Percentiles rank a stretch among this genome's conserved stretches.
Conservation (phyloP, 192 early-diverging fungal species). For the Coemansia sp. region DNA sequence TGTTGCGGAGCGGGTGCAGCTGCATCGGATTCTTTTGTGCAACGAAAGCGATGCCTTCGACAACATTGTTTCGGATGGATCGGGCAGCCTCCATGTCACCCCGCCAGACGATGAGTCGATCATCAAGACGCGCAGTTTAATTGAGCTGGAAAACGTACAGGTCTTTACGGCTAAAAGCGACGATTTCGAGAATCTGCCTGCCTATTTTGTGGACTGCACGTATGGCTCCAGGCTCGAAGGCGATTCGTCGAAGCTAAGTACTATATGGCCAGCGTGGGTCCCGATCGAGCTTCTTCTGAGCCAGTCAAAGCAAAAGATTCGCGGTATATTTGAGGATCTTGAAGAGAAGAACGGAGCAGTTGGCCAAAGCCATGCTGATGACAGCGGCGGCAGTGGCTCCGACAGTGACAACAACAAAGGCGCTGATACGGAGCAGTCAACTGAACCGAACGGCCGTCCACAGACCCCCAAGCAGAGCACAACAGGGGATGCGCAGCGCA, state of each 20-base stretch:
- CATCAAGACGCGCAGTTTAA: constrained; percentile 56
- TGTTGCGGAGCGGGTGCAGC: constrained; percentile 47
- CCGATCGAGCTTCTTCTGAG: constrained; percentile 59
- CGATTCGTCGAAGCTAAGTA: constrained; percentile 26
- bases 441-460: neutral
- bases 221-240: constrained; percentile 41
- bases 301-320: constrained; percentile 30
- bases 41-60: constrained; percentile 24
- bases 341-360: constrained; percentile 1
- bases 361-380: neutral
- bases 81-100: neutral
- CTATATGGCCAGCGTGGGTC: constrained; percentile 59
- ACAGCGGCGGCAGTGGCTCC: neutral
- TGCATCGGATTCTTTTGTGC: constrained; percentile 48
- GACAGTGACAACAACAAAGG: neutral
- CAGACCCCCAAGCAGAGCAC: neutral
- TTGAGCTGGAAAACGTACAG: constrained; percentile 57
- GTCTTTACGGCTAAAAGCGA: constrained; percentile 51
- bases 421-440: neutral
- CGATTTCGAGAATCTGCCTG: constrained; percentile 48
- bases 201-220: constrained; percentile 55
- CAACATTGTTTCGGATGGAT: neutral
- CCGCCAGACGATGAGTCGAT: constrained; percentile 54
- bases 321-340: constrained; percentile 50
- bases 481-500: constrained; percentile 1